phyloP scores from a whole-genome alignment of 768 basidiomycete species.

The Lentinula lateritia region DNA sequence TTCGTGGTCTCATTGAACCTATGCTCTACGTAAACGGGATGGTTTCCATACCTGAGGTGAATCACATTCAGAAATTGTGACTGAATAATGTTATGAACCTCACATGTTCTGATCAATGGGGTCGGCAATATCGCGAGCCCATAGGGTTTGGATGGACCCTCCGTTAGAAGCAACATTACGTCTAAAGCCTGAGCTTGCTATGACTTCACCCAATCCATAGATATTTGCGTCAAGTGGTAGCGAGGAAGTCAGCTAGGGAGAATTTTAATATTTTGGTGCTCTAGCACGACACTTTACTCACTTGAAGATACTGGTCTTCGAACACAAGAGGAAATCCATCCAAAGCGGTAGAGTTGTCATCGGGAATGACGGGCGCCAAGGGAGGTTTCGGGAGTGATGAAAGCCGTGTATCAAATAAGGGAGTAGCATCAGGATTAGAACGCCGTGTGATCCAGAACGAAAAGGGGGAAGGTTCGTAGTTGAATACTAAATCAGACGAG shows the following conservation, averaged over 20 bases:
- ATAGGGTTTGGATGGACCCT: slow-evolving; percentile 63
- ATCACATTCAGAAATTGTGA: neutral
- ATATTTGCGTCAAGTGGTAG: slow-evolving; percentile 65
- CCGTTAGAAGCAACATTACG: slow-evolving; percentile 50
- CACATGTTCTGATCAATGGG: slow-evolving; percentile 66
- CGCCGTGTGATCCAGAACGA: slow-evolving; percentile 78
- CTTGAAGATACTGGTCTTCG: slow-evolving; percentile 77
- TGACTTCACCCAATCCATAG: slow-evolving; percentile 73
- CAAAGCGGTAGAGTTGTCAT: slow-evolving; percentile 49
- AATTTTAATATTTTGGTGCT: neutral
- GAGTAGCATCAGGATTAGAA: slow-evolving; percentile 44
- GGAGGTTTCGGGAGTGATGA: slow-evolving; percentile 57
- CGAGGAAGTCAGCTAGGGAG: slow-evolving; percentile 50
- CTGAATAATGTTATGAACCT: slow-evolving; percentile 14
- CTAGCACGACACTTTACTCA: slow-evolving; percentile 13
- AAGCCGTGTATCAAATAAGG: slow-evolving; percentile 68
- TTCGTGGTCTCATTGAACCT: slow-evolving; percentile 49
- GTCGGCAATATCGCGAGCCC: slow-evolving; percentile 59
- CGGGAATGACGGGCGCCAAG: slow-evolving; percentile 46
- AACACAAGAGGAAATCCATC: slow-evolving; percentile 69
- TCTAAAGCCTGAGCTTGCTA: slow-evolving; percentile 65
- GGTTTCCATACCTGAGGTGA: slow-evolving; percentile 56
- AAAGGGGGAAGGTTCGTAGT: slow-evolving; percentile 60
- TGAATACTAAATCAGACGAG: slow-evolving; percentile 63
- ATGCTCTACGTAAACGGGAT: slow-evolving; percentile 71